Conservation (phyloP, 176 grass and related monocot species). For the Oryza coarctata region DNA sequence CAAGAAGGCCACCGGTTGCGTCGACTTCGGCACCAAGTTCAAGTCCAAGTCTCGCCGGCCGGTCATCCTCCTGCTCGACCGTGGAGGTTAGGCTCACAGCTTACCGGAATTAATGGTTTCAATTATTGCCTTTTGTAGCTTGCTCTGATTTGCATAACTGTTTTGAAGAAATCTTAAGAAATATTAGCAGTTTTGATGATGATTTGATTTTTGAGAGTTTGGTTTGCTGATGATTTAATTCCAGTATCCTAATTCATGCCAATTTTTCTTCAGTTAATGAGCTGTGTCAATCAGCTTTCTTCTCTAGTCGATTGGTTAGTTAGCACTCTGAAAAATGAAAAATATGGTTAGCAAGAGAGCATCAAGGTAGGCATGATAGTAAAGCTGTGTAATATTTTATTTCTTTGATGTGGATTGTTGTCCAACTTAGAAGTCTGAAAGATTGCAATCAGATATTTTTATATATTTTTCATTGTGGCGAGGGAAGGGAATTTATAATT, state of each 20-base stretch:
- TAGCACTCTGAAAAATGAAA: background rate
- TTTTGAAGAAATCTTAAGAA: background rate
- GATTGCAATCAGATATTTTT: background rate
- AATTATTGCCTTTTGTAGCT: background rate
- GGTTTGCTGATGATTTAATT: background rate
- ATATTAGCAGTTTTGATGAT: background rate
- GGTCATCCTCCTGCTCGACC: constrained; percentile 83
- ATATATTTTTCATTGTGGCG: background rate
- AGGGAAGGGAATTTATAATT: background rate
- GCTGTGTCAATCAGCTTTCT: background rate
- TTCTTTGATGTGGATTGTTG: constrained; percentile 34
- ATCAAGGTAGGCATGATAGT: background rate
- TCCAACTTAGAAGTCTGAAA: constrained; percentile 28
- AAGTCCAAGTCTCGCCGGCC: constrained; percentile 69
- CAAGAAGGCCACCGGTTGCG: constrained; percentile 66
- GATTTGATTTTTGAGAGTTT: background rate
- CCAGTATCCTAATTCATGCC: background rate
- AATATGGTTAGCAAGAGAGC: background rate
- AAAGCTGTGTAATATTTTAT: background rate
- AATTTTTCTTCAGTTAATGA: background rate
- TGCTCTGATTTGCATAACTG: background rate
- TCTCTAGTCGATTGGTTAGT: background rate
- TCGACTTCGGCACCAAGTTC: constrained; percentile 55
- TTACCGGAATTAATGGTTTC: background rate
- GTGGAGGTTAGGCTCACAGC: constrained; percentile 52